Conservation (phyloP, 2,329 filamentous ascomycete species). For the Paracamarosporium sp. region DNA sequence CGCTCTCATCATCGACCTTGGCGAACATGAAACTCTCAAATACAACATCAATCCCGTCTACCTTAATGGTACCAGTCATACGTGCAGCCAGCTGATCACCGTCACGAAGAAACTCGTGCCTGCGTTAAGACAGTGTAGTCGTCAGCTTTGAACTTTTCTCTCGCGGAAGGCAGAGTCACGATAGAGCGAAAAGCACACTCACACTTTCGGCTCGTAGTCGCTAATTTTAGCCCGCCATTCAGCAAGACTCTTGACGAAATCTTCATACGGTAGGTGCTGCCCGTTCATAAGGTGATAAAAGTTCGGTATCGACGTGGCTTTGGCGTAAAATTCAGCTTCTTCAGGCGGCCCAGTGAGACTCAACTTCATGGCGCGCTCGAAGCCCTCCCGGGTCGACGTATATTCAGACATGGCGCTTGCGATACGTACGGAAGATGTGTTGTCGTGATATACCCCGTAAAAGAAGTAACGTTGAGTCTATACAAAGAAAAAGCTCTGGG, state of each 20-base stretch:
- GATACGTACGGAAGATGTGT: too few relatives aligned
- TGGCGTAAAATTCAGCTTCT: slow-evolving; percentile 11
- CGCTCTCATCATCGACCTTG: slow-evolving; percentile 30
- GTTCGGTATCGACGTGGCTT: slow-evolving; percentile 3
- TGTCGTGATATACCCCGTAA: too few relatives aligned
- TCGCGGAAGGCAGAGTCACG: background rate
- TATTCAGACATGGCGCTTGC: slow-evolving; percentile 17
- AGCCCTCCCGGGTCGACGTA: slow-evolving; percentile 16
- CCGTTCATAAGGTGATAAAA: slow-evolving; percentile 30
- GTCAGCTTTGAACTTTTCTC: background rate
- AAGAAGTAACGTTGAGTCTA: too few relatives aligned
- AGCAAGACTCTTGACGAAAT: slow-evolving; percentile 26
- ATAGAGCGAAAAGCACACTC: slow-evolving; percentile 6
- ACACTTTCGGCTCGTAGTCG: slow-evolving; percentile 38
- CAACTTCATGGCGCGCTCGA: slow-evolving; percentile 18
- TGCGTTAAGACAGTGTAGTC: background rate
- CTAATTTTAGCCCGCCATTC: slow-evolving; percentile 36
- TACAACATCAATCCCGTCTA: slow-evolving; percentile 23
- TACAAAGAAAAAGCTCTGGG: too few relatives aligned
- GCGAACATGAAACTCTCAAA: slow-evolving; percentile 43
- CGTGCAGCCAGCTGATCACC: slow-evolving; percentile 38
- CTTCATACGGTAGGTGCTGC: slow-evolving; percentile 21
- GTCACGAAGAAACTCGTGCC: slow-evolving; percentile 38
- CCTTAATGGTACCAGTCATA: slow-evolving; percentile 38
- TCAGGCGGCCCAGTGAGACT: slow-evolving; percentile 12